A percentile compares a stretch with the other conserved stretches of the same genome.
Evolutionary conservation across 345 rosid genomes (phyloP).

Genomic region (Salix koriyanagi): DNA sequence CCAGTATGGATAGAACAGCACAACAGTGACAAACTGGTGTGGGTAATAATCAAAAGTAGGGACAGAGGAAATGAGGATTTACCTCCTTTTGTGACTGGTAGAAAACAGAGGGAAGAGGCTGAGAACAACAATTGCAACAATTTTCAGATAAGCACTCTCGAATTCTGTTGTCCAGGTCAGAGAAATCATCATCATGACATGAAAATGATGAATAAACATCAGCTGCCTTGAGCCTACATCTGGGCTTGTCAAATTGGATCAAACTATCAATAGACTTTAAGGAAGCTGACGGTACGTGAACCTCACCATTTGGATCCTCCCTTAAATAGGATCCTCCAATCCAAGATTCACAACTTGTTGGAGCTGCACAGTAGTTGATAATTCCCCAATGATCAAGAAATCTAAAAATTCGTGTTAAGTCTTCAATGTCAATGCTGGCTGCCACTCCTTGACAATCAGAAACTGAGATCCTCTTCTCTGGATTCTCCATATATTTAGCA

Average conservation of each 20-base stretch:
- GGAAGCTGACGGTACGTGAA: slow-evolving; percentile 87
- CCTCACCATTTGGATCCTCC: slow-evolving; percentile 85
- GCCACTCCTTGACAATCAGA: slow-evolving; percentile 68
- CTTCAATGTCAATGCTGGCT: slow-evolving; percentile 57
- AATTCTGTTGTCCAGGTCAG: slow-evolving; percentile 85
- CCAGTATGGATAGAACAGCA: not conserved
- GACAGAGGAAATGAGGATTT: slow-evolving; percentile 5
- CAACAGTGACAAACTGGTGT: not conserved
- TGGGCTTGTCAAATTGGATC: slow-evolving; percentile 96
- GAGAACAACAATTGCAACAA: slow-evolving; percentile 70
- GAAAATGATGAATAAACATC: slow-evolving; percentile 55
- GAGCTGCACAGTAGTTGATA: slow-evolving; percentile 76
- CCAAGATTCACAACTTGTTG: slow-evolving; percentile 51
- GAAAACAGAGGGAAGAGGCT: slow-evolving; percentile 53
- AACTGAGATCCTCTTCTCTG: slow-evolving; percentile 64
- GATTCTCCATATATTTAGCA: slow-evolving; percentile 77
- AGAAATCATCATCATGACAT: slow-evolving; percentile 41
- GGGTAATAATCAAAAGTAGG: not conserved
- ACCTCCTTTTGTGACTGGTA: slow-evolving; percentile 96
- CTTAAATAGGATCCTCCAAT: slow-evolving; percentile 54
- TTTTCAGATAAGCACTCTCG: slow-evolving; percentile 83
- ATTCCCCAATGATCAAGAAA: slow-evolving; percentile 99
- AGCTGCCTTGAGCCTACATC: slow-evolving; percentile 71
- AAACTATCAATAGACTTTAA: slow-evolving; percentile 94
- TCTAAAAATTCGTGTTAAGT: slow-evolving; percentile 69